These are phyloP conservation scores for Cercophora sp. DNA, from an alignment of 495 filamentous ascomycete species.

Conservation along the genomic window DNA sequence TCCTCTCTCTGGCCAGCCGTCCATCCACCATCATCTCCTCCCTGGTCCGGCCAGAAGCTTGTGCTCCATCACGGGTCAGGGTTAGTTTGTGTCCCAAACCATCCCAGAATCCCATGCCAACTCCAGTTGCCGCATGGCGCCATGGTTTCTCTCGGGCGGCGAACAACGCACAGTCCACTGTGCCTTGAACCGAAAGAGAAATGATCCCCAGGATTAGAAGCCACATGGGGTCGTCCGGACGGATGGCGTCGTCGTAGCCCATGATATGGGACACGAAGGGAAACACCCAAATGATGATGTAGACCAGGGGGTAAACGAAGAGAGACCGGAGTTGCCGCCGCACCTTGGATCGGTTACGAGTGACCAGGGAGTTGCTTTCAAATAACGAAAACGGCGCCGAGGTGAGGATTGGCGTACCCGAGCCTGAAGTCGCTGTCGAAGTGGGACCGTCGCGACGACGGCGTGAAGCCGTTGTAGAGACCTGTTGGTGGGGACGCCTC, in stretches of 20 bases:
- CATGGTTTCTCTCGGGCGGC: constrained; percentile 64
- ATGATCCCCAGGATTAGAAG: constrained; percentile 53
- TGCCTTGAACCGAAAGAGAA: constrained; percentile 57
- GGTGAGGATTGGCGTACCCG: constrained; percentile 6
- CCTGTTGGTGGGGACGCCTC: constrained; percentile 10
- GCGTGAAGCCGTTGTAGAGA: no score
- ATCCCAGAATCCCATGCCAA: constrained; percentile 38
- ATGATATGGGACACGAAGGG: constrained; percentile 62
- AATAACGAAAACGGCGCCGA: constrained; percentile 5
- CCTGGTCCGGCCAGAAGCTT: constrained; percentile 31
- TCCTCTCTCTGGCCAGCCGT: constrained; percentile 36
- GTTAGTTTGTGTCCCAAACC: constrained; percentile 20
- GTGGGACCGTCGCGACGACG: background rate
- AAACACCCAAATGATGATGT: constrained; percentile 68
- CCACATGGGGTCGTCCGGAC: constrained; percentile 44
- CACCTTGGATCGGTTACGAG: constrained; percentile 49
- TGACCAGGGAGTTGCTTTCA: constrained; percentile 23
- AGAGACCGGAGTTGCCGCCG: constrained; percentile 63
- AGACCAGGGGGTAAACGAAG: constrained; percentile 68
- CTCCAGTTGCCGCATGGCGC: constrained; percentile 50
- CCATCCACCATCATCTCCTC: constrained; percentile 47
- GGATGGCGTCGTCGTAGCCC: constrained; percentile 50
- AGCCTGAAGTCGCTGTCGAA: background rate
- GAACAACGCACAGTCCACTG: constrained; percentile 65
- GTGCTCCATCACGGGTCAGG: constrained; percentile 12